phyloP scores from a whole-genome alignment of 2,329 filamentous ascomycete genomes.

The Epichloe festucae region DNA sequence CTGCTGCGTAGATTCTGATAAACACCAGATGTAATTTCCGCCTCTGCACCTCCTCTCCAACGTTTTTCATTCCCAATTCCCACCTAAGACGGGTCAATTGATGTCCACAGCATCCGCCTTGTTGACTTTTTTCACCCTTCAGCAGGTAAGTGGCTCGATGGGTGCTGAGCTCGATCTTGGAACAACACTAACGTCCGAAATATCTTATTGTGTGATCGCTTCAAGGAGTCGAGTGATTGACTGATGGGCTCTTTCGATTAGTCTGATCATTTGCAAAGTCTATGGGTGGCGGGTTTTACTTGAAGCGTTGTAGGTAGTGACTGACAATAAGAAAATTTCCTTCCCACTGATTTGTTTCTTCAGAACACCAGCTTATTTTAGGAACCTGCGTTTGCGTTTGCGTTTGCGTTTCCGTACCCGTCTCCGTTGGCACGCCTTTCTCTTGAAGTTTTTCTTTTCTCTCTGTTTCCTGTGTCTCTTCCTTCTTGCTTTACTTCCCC shows the following conservation, averaged over 20 bases:
- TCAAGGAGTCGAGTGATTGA: background rate
- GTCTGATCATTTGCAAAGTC: background rate
- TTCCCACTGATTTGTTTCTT: no score
- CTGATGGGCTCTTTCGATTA: background rate
- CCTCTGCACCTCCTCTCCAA: no score
- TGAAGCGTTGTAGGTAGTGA: background rate
- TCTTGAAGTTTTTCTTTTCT: no score
- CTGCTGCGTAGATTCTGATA: no score
- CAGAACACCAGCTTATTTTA: no score
- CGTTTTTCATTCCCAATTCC: no score
- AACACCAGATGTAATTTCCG: no score
- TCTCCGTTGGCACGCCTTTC: no score
- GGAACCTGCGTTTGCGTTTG: no score
- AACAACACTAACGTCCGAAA: background rate
- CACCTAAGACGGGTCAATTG: no score
- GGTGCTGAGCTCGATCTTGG: background rate
- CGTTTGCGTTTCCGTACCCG: no score
- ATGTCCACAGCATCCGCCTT: background rate
- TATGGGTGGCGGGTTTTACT: background rate
- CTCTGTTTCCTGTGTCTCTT: no score
- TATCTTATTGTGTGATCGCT: background rate
- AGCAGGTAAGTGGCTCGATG: background rate
- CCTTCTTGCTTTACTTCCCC: background rate
- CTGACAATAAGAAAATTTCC: background rate
- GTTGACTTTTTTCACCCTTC: background rate